These are phyloP conservation scores for Penicillium desertorum DNA, from an alignment of 495 filamentous ascomycete species.

Conservation along the genomic window DNA sequence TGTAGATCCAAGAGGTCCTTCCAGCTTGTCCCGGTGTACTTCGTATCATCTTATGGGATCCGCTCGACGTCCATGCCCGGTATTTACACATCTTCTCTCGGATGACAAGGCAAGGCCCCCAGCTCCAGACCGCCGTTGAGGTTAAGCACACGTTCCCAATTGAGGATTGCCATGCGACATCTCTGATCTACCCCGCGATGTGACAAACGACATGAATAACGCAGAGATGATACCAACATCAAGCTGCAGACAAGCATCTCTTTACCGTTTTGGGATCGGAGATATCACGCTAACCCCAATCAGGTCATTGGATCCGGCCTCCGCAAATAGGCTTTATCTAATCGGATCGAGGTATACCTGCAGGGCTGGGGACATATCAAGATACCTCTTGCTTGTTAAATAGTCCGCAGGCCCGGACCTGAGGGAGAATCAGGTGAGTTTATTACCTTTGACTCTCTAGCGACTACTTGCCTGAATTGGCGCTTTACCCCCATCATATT, in stretches of 20 bases:
- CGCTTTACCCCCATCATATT: not conserved
- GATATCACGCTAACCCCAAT: constrained; percentile 25
- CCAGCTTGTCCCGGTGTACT: not conserved
- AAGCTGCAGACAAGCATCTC: constrained; percentile 23
- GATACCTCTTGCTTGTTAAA: constrained; percentile 1
- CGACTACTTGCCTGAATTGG: not conserved
- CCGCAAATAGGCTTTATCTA: constrained; percentile 27
- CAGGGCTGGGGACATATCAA: not conserved
- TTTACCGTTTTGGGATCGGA: constrained; percentile 16
- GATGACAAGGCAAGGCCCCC: not conserved
- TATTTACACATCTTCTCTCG: not conserved
- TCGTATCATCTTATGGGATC: not conserved
- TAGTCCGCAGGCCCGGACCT: not conserved
- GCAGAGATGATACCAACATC: not conserved
- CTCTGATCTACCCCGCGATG: not conserved
- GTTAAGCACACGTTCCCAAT: not conserved
- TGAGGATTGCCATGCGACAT: not conserved
- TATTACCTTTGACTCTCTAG: not conserved
- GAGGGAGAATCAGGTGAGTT: not conserved
- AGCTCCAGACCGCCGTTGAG: not conserved
- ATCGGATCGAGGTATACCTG: constrained; percentile 11
- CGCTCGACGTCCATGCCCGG: too few relatives aligned
- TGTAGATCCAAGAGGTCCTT: not conserved
- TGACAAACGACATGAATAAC: constrained; percentile 11
- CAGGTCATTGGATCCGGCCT: constrained; percentile 30